A percentile compares a stretch with the other conserved stretches of the same genome.
phyloP scores from a whole-genome alignment of 805 yeast species.

The Monosporozyma aquatica region DNA sequence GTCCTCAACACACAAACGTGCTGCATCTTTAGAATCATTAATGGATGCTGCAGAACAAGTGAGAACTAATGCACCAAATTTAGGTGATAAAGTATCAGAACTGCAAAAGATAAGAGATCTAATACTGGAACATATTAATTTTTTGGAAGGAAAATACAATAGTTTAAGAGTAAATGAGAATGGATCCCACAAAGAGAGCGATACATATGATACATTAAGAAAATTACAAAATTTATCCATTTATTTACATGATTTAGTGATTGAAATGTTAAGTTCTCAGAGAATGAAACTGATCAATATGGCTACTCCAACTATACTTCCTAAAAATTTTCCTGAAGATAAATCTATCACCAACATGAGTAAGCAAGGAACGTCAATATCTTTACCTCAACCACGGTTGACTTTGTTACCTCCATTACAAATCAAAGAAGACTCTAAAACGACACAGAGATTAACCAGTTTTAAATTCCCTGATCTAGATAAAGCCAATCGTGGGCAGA shows the following conservation, averaged over 20 bases:
- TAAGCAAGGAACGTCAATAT: too few species aligned
- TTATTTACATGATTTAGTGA: background rate
- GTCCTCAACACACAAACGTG: constrained; percentile 1
- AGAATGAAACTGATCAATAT: background rate
- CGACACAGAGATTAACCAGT: background rate
- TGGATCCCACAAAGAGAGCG: background rate
- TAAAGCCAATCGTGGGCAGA: too few species aligned
- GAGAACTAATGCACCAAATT: background rate
- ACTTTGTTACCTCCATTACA: constrained; percentile 1
- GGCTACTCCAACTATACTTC: too few species aligned
- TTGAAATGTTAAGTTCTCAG: background rate
- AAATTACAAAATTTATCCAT: background rate
- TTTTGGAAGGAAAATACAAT: background rate
- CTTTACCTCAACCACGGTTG: background rate
- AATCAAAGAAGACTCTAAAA: background rate
- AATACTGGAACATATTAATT: background rate
- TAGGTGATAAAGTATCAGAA: background rate
- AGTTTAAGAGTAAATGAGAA: background rate
- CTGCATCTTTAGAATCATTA: constrained; percentile 17
- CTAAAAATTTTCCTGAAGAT: background rate
- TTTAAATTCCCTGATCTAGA: background rate
- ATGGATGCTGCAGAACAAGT: constrained; percentile 19
- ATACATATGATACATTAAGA: background rate
- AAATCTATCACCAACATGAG: background rate
- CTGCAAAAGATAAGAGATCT: background rate